phyloP scores from a whole-genome alignment of 306 rosid genomes.

The Herpetospermum pedunculosum region DNA sequence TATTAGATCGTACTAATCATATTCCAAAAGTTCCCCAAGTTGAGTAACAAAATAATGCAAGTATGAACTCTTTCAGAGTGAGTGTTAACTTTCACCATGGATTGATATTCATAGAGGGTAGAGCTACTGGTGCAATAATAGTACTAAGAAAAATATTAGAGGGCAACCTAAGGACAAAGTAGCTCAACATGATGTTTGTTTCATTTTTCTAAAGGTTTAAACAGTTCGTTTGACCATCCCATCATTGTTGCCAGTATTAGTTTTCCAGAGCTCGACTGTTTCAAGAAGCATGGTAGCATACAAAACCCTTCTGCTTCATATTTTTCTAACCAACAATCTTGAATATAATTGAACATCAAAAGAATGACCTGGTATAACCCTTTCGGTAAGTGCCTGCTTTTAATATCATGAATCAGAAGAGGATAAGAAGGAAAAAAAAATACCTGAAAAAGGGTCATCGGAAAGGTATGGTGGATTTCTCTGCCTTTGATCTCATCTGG shows the following conservation, averaged over 20 bases:
- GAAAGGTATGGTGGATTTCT: conserved; percentile 26
- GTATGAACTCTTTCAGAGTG: neutral
- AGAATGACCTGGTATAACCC: neutral
- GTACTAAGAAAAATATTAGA: neutral
- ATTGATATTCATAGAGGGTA: neutral
- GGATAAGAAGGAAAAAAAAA: neutral
- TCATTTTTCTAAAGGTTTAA: neutral
- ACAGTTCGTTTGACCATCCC: neutral
- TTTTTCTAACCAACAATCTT: neutral
- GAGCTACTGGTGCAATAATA: neutral
- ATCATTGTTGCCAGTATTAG: neutral
- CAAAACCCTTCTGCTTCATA: neutral
- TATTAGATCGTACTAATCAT: neutral
- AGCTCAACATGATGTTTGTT: neutral
- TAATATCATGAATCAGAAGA: neutral
- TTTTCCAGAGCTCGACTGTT: neutral
- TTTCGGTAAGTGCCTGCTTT: neutral
- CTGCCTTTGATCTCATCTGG: conserved; percentile 24
- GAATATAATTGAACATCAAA: neutral
- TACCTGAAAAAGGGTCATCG: conserved; percentile 23
- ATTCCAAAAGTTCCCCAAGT: neutral
- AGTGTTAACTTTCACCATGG: neutral
- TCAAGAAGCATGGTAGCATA: neutral
- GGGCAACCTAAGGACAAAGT: neutral
- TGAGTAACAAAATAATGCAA: neutral